Conservation (phyloP, 805 yeast genomes). For the Cyberlindnera petersonii region DNA sequence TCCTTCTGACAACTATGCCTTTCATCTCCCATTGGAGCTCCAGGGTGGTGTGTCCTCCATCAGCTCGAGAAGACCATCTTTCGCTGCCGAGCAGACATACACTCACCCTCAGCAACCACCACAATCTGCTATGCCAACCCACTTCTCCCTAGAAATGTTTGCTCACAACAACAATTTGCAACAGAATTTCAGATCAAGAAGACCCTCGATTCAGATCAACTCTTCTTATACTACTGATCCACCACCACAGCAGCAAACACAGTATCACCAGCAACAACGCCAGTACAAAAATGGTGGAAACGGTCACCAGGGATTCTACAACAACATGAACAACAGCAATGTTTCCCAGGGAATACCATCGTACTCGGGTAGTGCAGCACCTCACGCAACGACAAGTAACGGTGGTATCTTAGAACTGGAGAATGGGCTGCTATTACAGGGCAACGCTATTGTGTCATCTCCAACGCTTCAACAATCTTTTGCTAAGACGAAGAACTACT, state of each 20-base stretch:
- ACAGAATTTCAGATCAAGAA: conserved; percentile 24
- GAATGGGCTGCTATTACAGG: conserved; percentile 57
- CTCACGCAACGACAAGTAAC: background rate
- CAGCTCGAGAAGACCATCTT: conserved; percentile 68
- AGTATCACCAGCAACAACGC: conserved; percentile 9
- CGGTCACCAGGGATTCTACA: no score
- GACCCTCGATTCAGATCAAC: conserved; percentile 23
- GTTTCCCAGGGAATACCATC: background rate
- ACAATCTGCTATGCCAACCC: conserved; percentile 14
- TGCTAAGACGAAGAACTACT: conserved; percentile 48
- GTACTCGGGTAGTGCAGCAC: conserved; percentile 1
- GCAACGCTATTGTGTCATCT: conserved; percentile 56
- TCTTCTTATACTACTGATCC: conserved; percentile 8
- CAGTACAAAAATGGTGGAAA: conserved; percentile 15
- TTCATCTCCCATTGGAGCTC: conserved; percentile 47
- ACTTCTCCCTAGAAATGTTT: conserved; percentile 6
- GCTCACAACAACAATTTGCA: conserved; percentile 11
- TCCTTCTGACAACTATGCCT: conserved; percentile 5
- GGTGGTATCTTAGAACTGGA: conserved; percentile 41
- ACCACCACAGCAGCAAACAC: conserved; percentile 5
- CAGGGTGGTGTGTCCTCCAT: conserved; percentile 64
- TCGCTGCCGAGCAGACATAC: conserved; percentile 49
- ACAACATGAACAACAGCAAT: background rate
- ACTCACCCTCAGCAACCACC: conserved; percentile 30
- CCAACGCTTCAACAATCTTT: conserved; percentile 49